Conservation (phyloP, 768 basidiomycete species). For the Punctularia strigosozonata region DNA sequence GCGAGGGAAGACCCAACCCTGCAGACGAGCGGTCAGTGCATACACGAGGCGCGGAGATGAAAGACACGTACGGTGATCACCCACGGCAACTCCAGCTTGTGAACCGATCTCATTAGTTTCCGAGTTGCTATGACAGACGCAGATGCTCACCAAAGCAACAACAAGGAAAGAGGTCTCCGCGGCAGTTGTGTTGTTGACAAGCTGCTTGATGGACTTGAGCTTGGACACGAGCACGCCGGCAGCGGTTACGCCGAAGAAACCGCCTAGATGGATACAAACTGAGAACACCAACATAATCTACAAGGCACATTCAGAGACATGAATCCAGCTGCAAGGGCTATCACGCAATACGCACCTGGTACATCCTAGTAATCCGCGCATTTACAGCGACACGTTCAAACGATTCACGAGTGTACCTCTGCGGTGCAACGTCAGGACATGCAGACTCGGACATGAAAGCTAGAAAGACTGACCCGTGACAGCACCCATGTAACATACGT, state of each 20-base stretch:
- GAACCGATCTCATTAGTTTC: neutral
- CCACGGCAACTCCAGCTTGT: constrained; percentile 35
- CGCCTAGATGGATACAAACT: constrained; percentile 33
- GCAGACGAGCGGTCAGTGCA: neutral
- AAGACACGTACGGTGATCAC: constrained; percentile 25
- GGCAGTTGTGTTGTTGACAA: constrained; percentile 22
- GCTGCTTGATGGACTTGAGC: constrained; percentile 22
- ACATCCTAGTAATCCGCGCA: constrained; percentile 28
- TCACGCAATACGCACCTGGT: constrained; percentile 25
- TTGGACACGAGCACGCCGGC: constrained; percentile 39
- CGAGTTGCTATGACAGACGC: too few species aligned
- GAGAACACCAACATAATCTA: constrained; percentile 39
- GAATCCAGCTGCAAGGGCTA: neutral
- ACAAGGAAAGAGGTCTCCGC: constrained; percentile 31
- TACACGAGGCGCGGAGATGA: neutral
- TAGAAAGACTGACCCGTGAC: constrained; percentile 22
- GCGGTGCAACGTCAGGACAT: neutral
- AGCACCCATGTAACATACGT: constrained; percentile 28
- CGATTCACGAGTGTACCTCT: constrained; percentile 33
- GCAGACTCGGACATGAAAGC: neutral
- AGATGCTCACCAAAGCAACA: constrained; percentile 25
- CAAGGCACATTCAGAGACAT: neutral
- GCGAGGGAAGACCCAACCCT: constrained; percentile 41
- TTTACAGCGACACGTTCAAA: constrained; percentile 41
- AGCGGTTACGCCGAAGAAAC: constrained; percentile 37